Evolutionary conservation across 1,284 basidiomycete species (phyloP).

Genomic region (Boletus smithii): DNA sequence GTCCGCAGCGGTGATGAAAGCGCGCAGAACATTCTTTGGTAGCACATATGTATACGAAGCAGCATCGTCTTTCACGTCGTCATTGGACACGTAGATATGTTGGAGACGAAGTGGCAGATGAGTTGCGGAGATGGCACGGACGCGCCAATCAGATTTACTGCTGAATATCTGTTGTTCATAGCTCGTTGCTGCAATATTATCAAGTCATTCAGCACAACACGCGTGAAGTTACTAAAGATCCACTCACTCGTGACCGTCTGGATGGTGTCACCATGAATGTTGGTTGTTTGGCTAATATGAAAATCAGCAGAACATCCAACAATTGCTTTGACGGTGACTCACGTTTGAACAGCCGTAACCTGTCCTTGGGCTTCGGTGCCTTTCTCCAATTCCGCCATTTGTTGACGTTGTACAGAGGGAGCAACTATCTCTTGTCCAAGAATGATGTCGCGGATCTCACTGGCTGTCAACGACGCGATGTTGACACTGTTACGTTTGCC

Average conservation of each 20-base stretch:
- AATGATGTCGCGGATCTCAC: conserved; percentile 95
- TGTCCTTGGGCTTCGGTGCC: conserved; percentile 91
- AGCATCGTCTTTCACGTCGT: conserved; percentile 97
- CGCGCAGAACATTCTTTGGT: conserved; percentile 95
- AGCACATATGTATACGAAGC: conserved; percentile 93
- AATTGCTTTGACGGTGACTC: conserved; percentile 25
- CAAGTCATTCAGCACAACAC: conserved; percentile 10
- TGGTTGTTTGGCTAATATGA: conserved; percentile 79
- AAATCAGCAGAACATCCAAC: conserved; percentile 13
- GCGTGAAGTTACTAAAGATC: background rate
- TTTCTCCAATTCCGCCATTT: conserved; percentile 99
- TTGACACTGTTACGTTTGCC: conserved; percentile 99
- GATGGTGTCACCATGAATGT: conserved; percentile 96
- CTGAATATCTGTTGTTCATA: conserved; percentile 98
- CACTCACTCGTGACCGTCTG: conserved; percentile 87
- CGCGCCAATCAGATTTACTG: conserved; percentile 99
- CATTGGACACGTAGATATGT: conserved; percentile 98
- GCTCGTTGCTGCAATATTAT: conserved; percentile 67
- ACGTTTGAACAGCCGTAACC: conserved; percentile 94
- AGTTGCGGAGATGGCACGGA: conserved; percentile 93
- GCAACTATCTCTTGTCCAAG: conserved; percentile 96
- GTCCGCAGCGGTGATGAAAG: conserved; percentile 93
- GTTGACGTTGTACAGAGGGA: conserved; percentile 90
- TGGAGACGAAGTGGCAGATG: conserved; percentile 95
- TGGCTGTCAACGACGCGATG: conserved; percentile 93